These are phyloP conservation scores for Diutina scorzettiae DNA, from an alignment of 1,139 yeast genomes.

Conservation along the genomic window DNA sequence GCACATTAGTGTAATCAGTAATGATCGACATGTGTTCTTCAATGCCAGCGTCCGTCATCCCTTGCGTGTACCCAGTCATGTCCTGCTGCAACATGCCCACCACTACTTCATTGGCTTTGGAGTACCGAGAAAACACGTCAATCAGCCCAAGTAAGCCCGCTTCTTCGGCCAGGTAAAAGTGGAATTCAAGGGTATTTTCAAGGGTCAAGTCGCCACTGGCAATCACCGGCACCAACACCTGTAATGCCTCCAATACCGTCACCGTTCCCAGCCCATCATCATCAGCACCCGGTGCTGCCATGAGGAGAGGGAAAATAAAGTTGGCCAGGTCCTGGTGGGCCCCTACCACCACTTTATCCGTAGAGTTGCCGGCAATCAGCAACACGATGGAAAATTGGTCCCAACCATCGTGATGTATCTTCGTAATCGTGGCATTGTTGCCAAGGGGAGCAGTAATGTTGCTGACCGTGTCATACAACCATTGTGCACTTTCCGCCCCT, in stretches of 20 bases:
- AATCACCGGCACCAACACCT: conserved; percentile 37
- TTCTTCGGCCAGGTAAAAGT: conserved; percentile 92
- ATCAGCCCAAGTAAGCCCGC: conserved; percentile 83
- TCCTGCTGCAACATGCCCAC: conserved; percentile 88
- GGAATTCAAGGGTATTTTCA: conserved; percentile 74
- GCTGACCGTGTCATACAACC: conserved; percentile 47
- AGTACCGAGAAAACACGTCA: conserved; percentile 56
- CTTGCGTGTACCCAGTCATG: conserved; percentile 79
- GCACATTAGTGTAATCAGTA: conserved; percentile 55
- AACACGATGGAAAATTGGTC: conserved; percentile 32
- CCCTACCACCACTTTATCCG: conserved; percentile 56
- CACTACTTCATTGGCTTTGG: conserved; percentile 36
- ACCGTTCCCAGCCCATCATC: conserved; percentile 89
- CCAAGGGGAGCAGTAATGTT: conserved; percentile 22
- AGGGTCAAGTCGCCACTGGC: conserved; percentile 35
- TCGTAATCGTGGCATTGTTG: conserved; percentile 16
- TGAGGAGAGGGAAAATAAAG: conserved; percentile 52
- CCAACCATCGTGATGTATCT: conserved; percentile 29
- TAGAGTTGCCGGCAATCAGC: conserved; percentile 25
- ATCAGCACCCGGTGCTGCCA: conserved; percentile 91
- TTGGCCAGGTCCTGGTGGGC: conserved; percentile 87
- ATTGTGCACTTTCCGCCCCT: conserved; percentile 63
- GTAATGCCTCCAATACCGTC: conserved; percentile 64
- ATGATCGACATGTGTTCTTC: conserved; percentile 73
- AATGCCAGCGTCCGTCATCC: conserved; percentile 39